A percentile compares a stretch with the other conserved stretches of the same genome.
Conservation (phyloP, 768 basidiomycete genomes). For the Phaeotremella skinneri region DNA sequence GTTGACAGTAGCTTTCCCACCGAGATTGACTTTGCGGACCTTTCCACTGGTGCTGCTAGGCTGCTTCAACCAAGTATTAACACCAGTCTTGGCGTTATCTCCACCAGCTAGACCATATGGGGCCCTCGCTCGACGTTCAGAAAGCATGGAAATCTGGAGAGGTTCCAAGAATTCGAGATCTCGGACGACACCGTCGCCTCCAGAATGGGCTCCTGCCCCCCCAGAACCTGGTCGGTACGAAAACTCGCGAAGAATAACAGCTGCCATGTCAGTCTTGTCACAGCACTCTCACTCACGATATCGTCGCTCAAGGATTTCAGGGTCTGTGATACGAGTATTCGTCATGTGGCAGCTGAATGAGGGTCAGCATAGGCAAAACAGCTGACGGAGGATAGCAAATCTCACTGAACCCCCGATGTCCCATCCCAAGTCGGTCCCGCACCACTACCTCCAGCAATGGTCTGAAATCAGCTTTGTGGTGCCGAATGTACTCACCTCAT, state of each 20-base stretch:
- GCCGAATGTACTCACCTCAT: slow-evolving; percentile 58
- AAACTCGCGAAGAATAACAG: slow-evolving; percentile 81
- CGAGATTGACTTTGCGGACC: slow-evolving; percentile 27
- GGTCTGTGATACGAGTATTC: slow-evolving; percentile 68
- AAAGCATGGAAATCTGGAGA: slow-evolving; percentile 24
- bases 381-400: no score
- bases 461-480: slow-evolving; percentile 56
- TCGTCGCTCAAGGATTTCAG: slow-evolving; percentile 87
- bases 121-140: slow-evolving; percentile 27
- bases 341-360: slow-evolving; percentile 63
- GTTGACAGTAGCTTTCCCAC: slow-evolving; percentile 30
- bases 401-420: slow-evolving; percentile 76
- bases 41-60: slow-evolving; percentile 4
- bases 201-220: slow-evolving; percentile 25
- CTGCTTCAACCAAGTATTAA: slow-evolving; percentile 15
- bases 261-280: slow-evolving; percentile 6
- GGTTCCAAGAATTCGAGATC: slow-evolving; percentile 40
- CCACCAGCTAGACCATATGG: slow-evolving; percentile 55
- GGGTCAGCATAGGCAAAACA: background rate
- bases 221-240: slow-evolving; percentile 34
- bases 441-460: slow-evolving; percentile 89
- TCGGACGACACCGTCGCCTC: slow-evolving; percentile 40
- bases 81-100: slow-evolving; percentile 3
- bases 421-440: slow-evolving; percentile 88
- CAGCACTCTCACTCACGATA: slow-evolving; percentile 57